Evolutionary conservation across 2,329 filamentous ascomycete genomes (phyloP), one percentile per base, ranked within the genome.

Genomic region (Neophaeococcomyces aloes): DNA sequence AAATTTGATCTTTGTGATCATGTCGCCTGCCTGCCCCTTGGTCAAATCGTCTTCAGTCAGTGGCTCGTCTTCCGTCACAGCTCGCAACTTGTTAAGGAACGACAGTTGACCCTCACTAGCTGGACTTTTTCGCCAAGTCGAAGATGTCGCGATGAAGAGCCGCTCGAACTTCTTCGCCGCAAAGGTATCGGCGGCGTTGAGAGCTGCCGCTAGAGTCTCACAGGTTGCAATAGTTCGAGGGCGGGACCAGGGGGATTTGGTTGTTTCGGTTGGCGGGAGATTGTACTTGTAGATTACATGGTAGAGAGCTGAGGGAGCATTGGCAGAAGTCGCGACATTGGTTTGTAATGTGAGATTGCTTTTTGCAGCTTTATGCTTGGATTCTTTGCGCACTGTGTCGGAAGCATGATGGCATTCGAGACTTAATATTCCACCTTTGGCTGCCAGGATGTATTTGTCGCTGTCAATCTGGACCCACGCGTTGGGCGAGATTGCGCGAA

Each of bases 1-100:
- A 59, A 91, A 83, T 61, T 82, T 89, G 48, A 94, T 59, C 62
- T 94, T 93, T 6, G 86, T 93, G 51, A 96, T 94, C 82, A 94
- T 88, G 59, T 95, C 88, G 3, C 74, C 74, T 3, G 87, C 88
- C 58, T 78, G 78, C 6, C 89, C 89, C 57, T 88, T 91, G 11
- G 75, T 87, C 46, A 94, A 56, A 21, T 79, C 72, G 0, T 65
- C 64, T 0, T 63, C 53, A 1, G 65, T 71, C 39, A 94, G 30
- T 10, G 44, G 49, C 59, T 91, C 78, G 3, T 72, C 74, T 3
- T 75, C 65, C 1, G 75, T 75, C 11, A 51, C 48, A 6, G 53
- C 53, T 18, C 62, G 56, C n/a, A 58, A 35, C 29, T 61, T 62
- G 46, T 70, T 70, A 29, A 72, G 52, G 44, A 69, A 61, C 4